Evolutionary conservation across 495 filamentous ascomycete species (phyloP), one percentile per base, ranked within the genome.

Genomic region (Elasticomyces elasticus): DNA sequence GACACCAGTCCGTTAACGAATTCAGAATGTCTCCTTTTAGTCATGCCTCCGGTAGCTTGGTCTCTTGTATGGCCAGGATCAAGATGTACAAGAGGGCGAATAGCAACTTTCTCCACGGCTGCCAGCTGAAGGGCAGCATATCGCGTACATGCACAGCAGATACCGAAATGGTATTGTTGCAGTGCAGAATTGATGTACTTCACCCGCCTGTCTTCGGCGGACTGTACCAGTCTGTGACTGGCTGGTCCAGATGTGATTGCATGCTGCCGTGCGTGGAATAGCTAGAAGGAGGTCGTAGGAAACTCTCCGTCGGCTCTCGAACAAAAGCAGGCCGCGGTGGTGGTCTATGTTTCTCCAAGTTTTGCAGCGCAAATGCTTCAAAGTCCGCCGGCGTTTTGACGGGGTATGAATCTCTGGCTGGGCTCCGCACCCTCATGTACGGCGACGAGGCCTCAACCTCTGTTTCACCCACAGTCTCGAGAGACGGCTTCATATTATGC

Each of bases 341-440:
- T n/a, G 37, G 50, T 17, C 50, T 2, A 33, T 53, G 15, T 26
- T 19, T 4, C 33, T 53, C 19, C n/a, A 53, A 35, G 22, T 53
- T 53, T 19, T 53, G 22, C 24, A 53, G 24, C 19, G 50, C 50
- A 22, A 48, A 53, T 4, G 25, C 50, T 22, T 53, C 50, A 22
- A 43, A 53, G 11, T 53, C 50, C 15, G 35, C 50, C 17, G 50
- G 37, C 37, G 50, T 53, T 38, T 22, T 53, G 37, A 53, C 24
- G 12, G 10, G n/a, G 4, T 27, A 26, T 9, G 25, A 33, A 5
- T 53, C 23, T 1, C 7, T 5, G 4, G 25, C 12, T 17, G 35
- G 17, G 13, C 42, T 23, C 3, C 20, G 42, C 20, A 23, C 15
- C 42, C 20, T 45, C 20, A 24, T 26, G 19, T 23, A 24, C 4